phyloP scores from a whole-genome alignment of 2,329 filamentous ascomycete genomes.

The Penicillium sp. region DNA sequence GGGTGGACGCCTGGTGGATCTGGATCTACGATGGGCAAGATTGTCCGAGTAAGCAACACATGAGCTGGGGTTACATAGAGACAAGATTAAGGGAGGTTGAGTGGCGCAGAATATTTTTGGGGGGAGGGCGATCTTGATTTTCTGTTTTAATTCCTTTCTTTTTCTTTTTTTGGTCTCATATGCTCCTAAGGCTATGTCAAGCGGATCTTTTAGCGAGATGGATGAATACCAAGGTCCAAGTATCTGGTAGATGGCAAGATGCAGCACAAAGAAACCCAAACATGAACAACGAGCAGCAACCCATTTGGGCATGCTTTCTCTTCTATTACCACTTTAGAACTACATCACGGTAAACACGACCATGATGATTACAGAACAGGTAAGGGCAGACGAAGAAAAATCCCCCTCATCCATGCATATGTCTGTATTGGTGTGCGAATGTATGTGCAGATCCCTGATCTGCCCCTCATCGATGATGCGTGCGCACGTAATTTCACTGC shows the following conservation, averaged over 20 bases:
- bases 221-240: background rate
- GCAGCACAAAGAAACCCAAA: slow-evolving; percentile 8
- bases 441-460: slow-evolving; percentile 6
- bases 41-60: background rate
- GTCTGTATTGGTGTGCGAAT: background rate
- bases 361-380: background rate
- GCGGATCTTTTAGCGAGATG: slow-evolving; percentile 1
- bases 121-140: too few relatives aligned
- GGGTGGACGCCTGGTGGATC: background rate
- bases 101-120: background rate
- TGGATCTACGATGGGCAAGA: background rate
- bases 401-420: background rate
- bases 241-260: slow-evolving; percentile 8
- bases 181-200: slow-evolving; percentile 2
- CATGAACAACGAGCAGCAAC: background rate
- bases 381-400: background rate
- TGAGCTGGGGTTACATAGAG: background rate
- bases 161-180: slow-evolving; percentile 2
- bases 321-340: background rate
- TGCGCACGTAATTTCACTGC: slow-evolving; percentile 22
- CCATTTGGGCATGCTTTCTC: slow-evolving; percentile 4
- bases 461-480: slow-evolving; percentile 19
- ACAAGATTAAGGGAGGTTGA: background rate
- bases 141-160: background rate
- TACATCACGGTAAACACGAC: background rate